A percentile compares a stretch with the other conserved stretches of the same genome.
phyloP scores from a whole-genome alignment of 1,284 basidiomycete genomes.

The Tetrapyrgos nigripes region DNA sequence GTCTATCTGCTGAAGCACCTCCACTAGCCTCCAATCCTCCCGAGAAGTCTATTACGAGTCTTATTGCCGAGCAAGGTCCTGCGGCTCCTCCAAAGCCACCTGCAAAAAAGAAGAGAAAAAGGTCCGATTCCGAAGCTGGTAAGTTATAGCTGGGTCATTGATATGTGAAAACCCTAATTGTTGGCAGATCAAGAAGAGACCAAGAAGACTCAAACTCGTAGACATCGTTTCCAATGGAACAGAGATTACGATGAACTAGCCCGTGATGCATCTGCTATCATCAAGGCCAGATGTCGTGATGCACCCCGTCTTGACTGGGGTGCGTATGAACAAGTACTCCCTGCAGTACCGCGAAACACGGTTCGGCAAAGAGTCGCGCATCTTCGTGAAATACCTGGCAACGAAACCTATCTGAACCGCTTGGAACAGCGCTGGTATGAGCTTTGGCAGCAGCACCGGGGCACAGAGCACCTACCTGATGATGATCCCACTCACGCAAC shows the following conservation, averaged over 20 bases:
- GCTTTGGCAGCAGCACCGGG: conserved; percentile 76
- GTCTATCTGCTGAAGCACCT: conserved; percentile 34
- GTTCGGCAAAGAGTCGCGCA: conserved; percentile 69
- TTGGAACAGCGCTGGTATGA: conserved; percentile 85
- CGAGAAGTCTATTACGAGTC: conserved; percentile 58
- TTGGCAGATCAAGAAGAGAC: conserved; percentile 9
- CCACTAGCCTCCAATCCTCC: conserved; percentile 47
- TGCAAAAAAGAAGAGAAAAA: conserved; percentile 44
- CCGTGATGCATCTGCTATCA: conserved; percentile 83
- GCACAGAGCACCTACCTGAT: conserved; percentile 73
- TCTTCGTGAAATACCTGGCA: conserved; percentile 68
- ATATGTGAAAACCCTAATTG: conserved; percentile 16
- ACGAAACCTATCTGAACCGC: conserved; percentile 77
- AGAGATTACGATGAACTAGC: conserved; percentile 87
- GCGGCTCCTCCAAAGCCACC: conserved; percentile 36
- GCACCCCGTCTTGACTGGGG: conserved; percentile 69
- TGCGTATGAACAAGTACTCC: conserved; percentile 81
- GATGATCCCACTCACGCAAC: conserved; percentile 68
- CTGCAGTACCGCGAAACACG: conserved; percentile 68
- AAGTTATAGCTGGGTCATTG: not conserved
- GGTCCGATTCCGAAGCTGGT: conserved; percentile 38
- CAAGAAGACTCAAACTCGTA: conserved; percentile 40
- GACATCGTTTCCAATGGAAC: conserved; percentile 83
- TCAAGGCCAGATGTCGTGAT: conserved; percentile 77
- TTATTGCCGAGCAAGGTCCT: conserved; percentile 65